A percentile compares a stretch with the other conserved stretches of the same genome.
Evolutionary conservation across 768 basidiomycete species (phyloP).

Genomic region (Trametes gibbosa): DNA sequence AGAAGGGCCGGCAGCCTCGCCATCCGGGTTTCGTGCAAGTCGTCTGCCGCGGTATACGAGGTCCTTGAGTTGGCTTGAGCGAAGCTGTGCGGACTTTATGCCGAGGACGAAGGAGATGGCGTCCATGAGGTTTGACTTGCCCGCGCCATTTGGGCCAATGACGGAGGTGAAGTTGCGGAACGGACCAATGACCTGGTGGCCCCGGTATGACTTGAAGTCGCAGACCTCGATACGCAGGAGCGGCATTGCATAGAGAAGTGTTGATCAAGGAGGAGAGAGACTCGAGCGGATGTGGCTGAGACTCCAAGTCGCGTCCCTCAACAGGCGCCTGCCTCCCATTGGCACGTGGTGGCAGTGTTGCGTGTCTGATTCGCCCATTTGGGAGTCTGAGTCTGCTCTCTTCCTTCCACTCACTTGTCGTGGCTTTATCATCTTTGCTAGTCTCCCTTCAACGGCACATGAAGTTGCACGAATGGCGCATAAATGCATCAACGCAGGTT

Average conservation of each 20-base stretch:
- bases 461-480: no score
- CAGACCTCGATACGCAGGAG: slow-evolving; percentile 83
- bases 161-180: slow-evolving; percentile 93
- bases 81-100: slow-evolving; percentile 88
- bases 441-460: no score
- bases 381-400: background rate
- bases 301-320: background rate
- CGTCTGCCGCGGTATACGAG: slow-evolving; percentile 91
- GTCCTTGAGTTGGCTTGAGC: slow-evolving; percentile 92
- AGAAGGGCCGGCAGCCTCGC: slow-evolving; percentile 36
- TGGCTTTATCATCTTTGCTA: no score
- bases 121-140: slow-evolving; percentile 99
- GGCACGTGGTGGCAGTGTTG: slow-evolving; percentile 3
- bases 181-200: slow-evolving; percentile 84
- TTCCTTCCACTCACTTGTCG: background rate
- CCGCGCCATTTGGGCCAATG: slow-evolving; percentile 98
- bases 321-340: background rate
- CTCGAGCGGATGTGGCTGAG: slow-evolving; percentile 3
- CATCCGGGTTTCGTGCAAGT: slow-evolving; percentile 50
- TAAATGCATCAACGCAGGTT: no score
- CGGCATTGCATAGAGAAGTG: slow-evolving; percentile 50
- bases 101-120: slow-evolving; percentile 99
- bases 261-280: background rate
- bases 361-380: background rate
- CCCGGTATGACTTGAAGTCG: slow-evolving; percentile 97